Conservation (phyloP, 805 yeast species). For the Scheffersomyces stipitis region DNA sequence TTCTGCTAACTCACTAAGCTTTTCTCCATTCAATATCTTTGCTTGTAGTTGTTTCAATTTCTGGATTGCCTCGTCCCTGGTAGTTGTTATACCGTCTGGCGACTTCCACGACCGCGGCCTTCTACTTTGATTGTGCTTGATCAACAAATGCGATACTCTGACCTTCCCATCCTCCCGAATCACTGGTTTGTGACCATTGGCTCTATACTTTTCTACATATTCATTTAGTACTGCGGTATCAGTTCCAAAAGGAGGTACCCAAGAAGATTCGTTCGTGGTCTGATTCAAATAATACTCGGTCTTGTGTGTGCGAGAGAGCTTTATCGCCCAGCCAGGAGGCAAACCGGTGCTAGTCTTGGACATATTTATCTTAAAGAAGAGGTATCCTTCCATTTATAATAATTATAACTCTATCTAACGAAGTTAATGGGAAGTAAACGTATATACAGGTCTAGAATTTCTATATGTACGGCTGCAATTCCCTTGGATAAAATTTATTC, state of each 20-base stretch:
- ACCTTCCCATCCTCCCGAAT: conserved; percentile 53
- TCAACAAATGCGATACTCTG: conserved; percentile 75
- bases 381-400: too few species aligned
- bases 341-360: conserved; percentile 58
- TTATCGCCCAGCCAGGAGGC: conserved; percentile 82
- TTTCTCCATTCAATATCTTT: conserved; percentile 62
- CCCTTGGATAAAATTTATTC: too few species aligned
- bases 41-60: conserved; percentile 58
- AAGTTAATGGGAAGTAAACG: too few species aligned
- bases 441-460: too few species aligned
- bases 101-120: conserved; percentile 92
- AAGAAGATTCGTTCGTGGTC: conserved; percentile 67
- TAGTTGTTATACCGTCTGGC: conserved; percentile 64
- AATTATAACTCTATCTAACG: too few species aligned
- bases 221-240: conserved; percentile 56
- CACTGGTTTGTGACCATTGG: conserved; percentile 46
- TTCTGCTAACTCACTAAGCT: conserved; percentile 69
- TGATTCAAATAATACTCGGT: conserved; percentile 81
- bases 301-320: conserved; percentile 74
- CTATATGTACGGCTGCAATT: too few species aligned
- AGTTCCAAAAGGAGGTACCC: conserved; percentile 92
- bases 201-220: conserved; percentile 48
- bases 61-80: conserved; percentile 81
- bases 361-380: too few species aligned
- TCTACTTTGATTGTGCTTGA: conserved; percentile 81